Evolutionary conservation across 768 basidiomycete genomes (phyloP).

Genomic region (Gymnopilus junonius): DNA sequence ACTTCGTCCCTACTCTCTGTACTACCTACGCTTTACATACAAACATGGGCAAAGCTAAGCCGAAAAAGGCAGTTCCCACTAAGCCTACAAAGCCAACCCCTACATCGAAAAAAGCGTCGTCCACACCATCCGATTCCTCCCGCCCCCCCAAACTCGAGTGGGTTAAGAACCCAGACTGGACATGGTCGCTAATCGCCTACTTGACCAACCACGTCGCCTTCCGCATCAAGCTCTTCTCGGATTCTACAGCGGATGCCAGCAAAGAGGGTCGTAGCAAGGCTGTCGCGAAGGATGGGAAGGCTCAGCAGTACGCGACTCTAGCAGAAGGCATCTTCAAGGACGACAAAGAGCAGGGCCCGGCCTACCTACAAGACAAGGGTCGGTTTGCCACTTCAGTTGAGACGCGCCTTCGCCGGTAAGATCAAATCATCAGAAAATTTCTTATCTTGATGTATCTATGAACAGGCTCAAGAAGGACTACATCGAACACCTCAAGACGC

Average conservation of each 20-base stretch:
- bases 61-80: not conserved
- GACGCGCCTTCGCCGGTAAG: not conserved
- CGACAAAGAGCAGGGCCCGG: no score
- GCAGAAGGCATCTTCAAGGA: not conserved
- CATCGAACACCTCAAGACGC: no score
- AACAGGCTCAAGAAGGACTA: no score
- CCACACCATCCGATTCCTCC: not conserved
- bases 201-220: not conserved
- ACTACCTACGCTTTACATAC: not conserved
- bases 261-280: not conserved
- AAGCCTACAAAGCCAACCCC: not conserved
- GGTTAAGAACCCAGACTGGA: not conserved
- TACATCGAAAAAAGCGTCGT: not conserved
- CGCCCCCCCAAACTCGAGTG: slow-evolving; percentile 18
- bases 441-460: no score
- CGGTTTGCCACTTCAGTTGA: not conserved
- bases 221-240: not conserved
- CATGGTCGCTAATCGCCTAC: not conserved
- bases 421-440: slow-evolving; percentile 7
- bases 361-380: not conserved
- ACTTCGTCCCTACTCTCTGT: not conserved
- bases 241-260: not conserved
- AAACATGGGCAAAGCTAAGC: slow-evolving; percentile 1
- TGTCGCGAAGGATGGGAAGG: not conserved
- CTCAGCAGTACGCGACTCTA: not conserved